Conservation (phyloP, 371 early-diverging fungal species). For the Mortierella sp. region DNA sequence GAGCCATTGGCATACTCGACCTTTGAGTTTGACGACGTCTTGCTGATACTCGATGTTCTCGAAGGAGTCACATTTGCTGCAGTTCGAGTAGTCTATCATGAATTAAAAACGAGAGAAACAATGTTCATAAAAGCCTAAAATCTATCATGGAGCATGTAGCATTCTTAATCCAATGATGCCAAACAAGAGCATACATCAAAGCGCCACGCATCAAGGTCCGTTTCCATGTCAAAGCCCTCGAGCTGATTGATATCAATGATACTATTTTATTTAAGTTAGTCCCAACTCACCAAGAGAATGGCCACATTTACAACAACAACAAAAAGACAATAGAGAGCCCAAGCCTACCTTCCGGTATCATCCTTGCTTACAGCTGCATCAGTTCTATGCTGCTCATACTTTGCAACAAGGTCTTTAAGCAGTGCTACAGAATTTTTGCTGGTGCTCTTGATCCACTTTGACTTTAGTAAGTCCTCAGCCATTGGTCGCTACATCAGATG, state of each 20-base stretch:
- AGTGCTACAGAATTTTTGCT: slow-evolving; percentile 58
- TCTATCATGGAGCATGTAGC: too few species aligned
- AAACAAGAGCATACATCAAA: slow-evolving; percentile 35
- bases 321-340: too few species aligned
- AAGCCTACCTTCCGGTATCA: slow-evolving; percentile 50
- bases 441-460: slow-evolving; percentile 65
- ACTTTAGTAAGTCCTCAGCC: slow-evolving; percentile 67
- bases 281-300: not conserved
- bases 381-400: slow-evolving; percentile 63
- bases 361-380: slow-evolving; percentile 48
- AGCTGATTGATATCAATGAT: slow-evolving; percentile 49
- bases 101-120: not conserved
- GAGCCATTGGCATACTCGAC: slow-evolving; percentile 17
- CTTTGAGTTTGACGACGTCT: slow-evolving; percentile 31
- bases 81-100: slow-evolving; percentile 46
- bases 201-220: slow-evolving; percentile 48
- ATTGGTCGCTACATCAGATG: slow-evolving; percentile 58
- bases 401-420: slow-evolving; percentile 60
- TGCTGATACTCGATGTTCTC: slow-evolving; percentile 38
- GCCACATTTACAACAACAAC: too few species aligned
- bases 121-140: too few species aligned
- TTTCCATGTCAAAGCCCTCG: slow-evolving; percentile 52
- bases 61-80: slow-evolving; percentile 26
- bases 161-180: too few species aligned
- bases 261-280: slow-evolving; percentile 10